Conservation (phyloP, 257 asterid genomes). For the Solanum gracilifrons region DNA sequence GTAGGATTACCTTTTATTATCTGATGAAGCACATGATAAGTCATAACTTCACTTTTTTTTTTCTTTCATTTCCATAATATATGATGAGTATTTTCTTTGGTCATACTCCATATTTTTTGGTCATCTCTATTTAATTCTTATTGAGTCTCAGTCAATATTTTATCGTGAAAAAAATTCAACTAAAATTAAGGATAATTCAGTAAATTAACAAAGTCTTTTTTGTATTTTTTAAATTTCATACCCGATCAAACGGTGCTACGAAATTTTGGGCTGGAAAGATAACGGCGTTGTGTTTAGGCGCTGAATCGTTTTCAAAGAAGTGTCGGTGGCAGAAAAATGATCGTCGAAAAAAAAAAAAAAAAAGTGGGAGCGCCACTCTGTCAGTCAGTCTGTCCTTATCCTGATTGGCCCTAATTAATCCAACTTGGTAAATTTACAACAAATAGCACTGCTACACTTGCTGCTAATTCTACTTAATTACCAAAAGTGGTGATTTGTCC, state of each 20-base stretch:
- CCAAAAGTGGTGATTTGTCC: background rate
- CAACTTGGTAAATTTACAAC: background rate
- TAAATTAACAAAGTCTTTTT: too few species aligned
- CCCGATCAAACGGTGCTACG: background rate
- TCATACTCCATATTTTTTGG: too few species aligned
- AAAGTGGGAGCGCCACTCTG: background rate
- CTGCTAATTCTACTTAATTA: background rate
- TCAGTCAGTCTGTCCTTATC: background rate
- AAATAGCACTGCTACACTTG: background rate
- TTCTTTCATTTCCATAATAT: background rate
- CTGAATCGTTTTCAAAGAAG: background rate
- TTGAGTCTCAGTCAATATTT: too few species aligned
- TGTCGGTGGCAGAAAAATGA: background rate
- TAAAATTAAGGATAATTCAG: too few species aligned
- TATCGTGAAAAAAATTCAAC: too few species aligned
- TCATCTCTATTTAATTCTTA: background rate
- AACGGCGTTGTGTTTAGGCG: background rate
- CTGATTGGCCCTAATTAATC: background rate
- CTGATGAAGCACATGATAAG: background rate
- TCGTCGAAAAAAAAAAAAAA: background rate
- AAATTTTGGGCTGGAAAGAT: background rate
- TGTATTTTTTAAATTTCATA: too few species aligned
- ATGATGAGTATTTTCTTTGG: background rate
- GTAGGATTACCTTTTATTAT: background rate
- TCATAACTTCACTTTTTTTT: background rate